Percentiles rank a stretch among this genome's conserved stretches.
Conservation (phyloP, 371 early-diverging fungal species). For the Entomophthora muscae region DNA sequence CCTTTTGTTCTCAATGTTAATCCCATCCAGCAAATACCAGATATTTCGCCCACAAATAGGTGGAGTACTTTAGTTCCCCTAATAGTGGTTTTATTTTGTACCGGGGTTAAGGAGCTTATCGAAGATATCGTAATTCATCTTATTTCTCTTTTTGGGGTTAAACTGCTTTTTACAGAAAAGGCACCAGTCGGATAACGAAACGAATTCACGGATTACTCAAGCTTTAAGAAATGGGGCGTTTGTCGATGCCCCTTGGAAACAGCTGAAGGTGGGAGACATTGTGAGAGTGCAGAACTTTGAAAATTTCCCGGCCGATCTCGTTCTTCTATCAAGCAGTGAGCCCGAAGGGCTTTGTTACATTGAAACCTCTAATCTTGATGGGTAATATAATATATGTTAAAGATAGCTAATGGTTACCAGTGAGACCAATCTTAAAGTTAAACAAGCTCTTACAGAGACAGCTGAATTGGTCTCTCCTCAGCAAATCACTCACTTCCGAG, state of each 20-base stretch:
- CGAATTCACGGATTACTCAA: constrained; percentile 49
- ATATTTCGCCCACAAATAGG: constrained; percentile 65
- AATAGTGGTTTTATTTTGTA: constrained; percentile 69
- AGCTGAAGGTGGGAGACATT: constrained; percentile 81
- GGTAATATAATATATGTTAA: constrained; percentile 21
- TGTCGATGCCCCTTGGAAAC: constrained; percentile 46
- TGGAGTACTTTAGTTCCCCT: constrained; percentile 89
- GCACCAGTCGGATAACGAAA: constrained; percentile 57
- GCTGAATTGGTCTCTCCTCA: constrained; percentile 35
- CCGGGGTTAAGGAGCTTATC: constrained; percentile 89
- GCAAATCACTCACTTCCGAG: constrained; percentile 33
- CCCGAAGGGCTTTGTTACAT: constrained; percentile 84
- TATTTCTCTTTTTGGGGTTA: no score
- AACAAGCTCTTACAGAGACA: constrained; percentile 64
- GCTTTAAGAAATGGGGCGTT: constrained; percentile 42
- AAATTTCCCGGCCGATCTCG: constrained; percentile 79
- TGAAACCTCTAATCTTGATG: constrained; percentile 91
- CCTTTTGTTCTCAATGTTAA: neutral
- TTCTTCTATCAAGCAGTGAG: constrained; percentile 65
- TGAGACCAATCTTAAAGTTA: constrained; percentile 87
- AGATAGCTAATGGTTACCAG: constrained; percentile 15
- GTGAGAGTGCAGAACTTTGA: constrained; percentile 70
- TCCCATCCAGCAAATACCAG: constrained; percentile 48
- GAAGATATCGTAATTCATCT: constrained; percentile 64
- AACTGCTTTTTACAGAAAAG: constrained; percentile 52